Evolutionary conservation across 177 flowering plant genomes (phyloP).

Genomic region (Telopea speciosissima): DNA sequence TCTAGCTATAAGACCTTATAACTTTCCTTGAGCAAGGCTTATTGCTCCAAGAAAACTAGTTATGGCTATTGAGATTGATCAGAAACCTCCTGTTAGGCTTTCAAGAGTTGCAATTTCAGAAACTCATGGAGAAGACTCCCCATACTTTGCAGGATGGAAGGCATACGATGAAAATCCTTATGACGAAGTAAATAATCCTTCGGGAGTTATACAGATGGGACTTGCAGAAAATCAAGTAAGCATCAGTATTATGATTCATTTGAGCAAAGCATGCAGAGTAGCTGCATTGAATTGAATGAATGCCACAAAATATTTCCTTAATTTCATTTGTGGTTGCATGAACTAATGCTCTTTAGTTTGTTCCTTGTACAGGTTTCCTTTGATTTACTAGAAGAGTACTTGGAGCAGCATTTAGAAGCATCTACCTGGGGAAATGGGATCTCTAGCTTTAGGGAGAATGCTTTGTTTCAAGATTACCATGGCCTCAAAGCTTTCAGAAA

Average conservation of each 20-base stretch:
- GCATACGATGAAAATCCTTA: slow-evolving; percentile 83
- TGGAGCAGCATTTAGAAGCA: slow-evolving; percentile 52
- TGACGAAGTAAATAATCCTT: slow-evolving; percentile 46
- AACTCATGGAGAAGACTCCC: slow-evolving; percentile 88
- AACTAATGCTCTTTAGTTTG: neutral
- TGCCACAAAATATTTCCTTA: neutral
- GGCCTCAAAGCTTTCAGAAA: slow-evolving; percentile 67
- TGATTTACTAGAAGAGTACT: slow-evolving; percentile 64
- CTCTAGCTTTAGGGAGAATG: slow-evolving; percentile 63
- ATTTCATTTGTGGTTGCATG: neutral
- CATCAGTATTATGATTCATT: neutral
- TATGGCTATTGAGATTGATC: slow-evolving; percentile 44
- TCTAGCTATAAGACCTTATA: neutral
- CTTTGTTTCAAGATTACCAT: slow-evolving; percentile 88
- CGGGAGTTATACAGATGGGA: slow-evolving; percentile 91
- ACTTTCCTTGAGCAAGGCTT: neutral
- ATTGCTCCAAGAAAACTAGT: neutral
- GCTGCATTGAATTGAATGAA: no score
- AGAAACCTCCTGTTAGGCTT: slow-evolving; percentile 26
- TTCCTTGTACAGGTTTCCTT: slow-evolving; percentile 62
- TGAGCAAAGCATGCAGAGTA: no score
- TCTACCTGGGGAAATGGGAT: slow-evolving; percentile 33
- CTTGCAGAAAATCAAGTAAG: slow-evolving; percentile 87
- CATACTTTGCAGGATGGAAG: slow-evolving; percentile 91
- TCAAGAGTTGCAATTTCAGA: slow-evolving; percentile 60